Evolutionary conservation across 768 basidiomycete species (phyloP).

Genomic region (Sarcomyxa edulis): DNA sequence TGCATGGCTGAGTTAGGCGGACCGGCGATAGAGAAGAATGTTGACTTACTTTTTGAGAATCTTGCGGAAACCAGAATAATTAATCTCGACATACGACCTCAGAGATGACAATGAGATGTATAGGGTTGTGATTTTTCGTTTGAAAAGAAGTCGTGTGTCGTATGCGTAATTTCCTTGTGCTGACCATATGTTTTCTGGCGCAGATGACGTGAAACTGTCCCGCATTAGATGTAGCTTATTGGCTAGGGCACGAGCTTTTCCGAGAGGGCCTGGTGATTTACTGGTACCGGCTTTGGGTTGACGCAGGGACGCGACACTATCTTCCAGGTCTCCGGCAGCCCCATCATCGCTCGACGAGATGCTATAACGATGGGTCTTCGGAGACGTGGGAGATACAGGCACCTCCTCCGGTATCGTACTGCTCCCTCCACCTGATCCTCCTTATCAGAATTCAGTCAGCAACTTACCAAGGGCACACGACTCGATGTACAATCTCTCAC

Average conservation of each 20-base stretch:
- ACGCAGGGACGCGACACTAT: conserved; percentile 27
- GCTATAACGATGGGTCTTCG: conserved; percentile 16
- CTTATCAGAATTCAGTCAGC: conserved; percentile 37
- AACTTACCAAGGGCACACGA: no score
- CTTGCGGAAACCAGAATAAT: conserved; percentile 91
- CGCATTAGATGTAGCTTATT: conserved; percentile 45
- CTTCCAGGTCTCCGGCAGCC: conserved; percentile 32
- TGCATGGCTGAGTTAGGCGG: conserved; percentile 6
- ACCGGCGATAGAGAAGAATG: conserved; percentile 1
- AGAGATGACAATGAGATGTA: conserved; percentile 76
- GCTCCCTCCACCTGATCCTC: conserved; percentile 22
- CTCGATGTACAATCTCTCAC: no score
- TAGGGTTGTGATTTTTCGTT: conserved; percentile 79
- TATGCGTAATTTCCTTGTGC: conserved; percentile 74
- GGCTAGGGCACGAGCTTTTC: conserved; percentile 33
- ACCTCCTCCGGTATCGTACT: conserved; percentile 14
- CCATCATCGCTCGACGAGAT: conserved; percentile 33
- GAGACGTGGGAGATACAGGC: no score
- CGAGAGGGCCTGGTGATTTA: conserved; percentile 10
- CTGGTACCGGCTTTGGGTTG: conserved; percentile 2
- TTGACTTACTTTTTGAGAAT: conserved; percentile 83
- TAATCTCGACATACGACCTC: conserved; percentile 85
- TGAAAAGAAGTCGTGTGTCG: conserved; percentile 81
- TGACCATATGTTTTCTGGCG: conserved; percentile 63
- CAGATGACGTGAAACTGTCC: conserved; percentile 44